Evolutionary conservation across 257 asterid species (phyloP), one percentile per base, ranked within the genome.

Genomic region (Coffea canephora): DNA sequence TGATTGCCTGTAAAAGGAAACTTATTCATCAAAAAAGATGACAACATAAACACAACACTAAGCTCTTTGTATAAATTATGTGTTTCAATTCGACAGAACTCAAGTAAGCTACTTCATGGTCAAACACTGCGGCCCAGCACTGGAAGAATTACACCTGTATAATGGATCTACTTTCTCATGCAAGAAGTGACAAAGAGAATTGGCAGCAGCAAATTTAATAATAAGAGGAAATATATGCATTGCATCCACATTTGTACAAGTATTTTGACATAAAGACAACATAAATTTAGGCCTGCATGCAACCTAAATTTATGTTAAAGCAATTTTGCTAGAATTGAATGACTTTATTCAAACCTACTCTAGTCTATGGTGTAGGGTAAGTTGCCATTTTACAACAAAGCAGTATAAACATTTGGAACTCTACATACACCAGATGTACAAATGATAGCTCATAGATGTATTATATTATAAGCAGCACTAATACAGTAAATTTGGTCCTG

Each of bases 1-100:
- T 95, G 86, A 92, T 85, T 57, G 98, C 98, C 99, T 92, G 87
- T 71, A 59, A 39, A 82, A 75, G 70, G 70, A 78, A 80, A 61
- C 13, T 31, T 41, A 72, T 12, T 43, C 39, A 76, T 84, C 59
- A 73, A 59, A 19, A 80, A 71, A 77, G 43, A 74, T 50, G 75
- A 7, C 27, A 76, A 80, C 7, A 62, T 14, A 14, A 70, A 64
- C 6, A 68, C 66, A 82, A 71, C 36, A 21, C 41, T 15, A 69
- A 36, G 5, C 8, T 46, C 55, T 69, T 54, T 25, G 36, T 4
- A 55, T 13, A 48, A 31, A 36, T 74, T 18, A 36, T 5, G 46
- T 41, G 65, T 62, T 62, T 23, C 36, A 62, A 5, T 1, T 25
- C 11, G 0, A 54, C 41, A 18, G 65, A 73, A 73, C 25, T 34